Base-by-base conservation (phyloP, 2,329 filamentous ascomycete species). In the Dothideomycetes sp. region DNA sequence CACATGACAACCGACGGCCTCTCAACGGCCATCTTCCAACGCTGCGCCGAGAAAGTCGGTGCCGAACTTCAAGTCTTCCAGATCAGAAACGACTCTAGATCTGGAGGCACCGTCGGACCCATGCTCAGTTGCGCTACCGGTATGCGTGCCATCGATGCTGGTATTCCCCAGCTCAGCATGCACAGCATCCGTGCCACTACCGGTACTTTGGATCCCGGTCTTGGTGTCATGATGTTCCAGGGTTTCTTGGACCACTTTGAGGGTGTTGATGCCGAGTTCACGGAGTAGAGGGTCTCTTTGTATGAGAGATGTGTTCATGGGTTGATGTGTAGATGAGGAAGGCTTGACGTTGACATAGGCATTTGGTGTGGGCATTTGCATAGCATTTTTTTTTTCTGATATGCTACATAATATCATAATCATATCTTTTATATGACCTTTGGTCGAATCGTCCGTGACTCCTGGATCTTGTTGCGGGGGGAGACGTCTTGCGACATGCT, bases 1-100 rank as follows among this genome's bases (percentile, higher is more conserved):
- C 86, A 96, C 65, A 94, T 95, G 84, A 94, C 89, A 3, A 95
- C 89, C 3, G 88, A 96, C 57, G 78, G 81, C 41, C 78, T 94
- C 13, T 91, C 84, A 9, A 84, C 84, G 4, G 79, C 86, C 4
- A 75, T 96, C 45, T 67, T 96, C 24, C 76, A 81, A 50, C 75
- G 84, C 18, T 76, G 93, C 27, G 88, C 86, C 6, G 79, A 87
- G 51, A 78, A 84, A 45, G 74, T 71, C 46, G 84, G 70, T 36
- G 77, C 76, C 43, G 76, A 73, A 33, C 71, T 93, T 40, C 91
- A 96, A 64, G 69, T 83, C 5, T 96, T 96, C 71, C 87, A 94
- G 71, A 96, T 96, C 59, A 71, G 91, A 43, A 98, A 96, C 58
- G 91, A 96, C 63, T 82, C 75, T 8, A 71, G 89, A 41, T 85